Base-by-base conservation (phyloP, 305 asterid species). In the Fraxinus dipetala region DNA sequence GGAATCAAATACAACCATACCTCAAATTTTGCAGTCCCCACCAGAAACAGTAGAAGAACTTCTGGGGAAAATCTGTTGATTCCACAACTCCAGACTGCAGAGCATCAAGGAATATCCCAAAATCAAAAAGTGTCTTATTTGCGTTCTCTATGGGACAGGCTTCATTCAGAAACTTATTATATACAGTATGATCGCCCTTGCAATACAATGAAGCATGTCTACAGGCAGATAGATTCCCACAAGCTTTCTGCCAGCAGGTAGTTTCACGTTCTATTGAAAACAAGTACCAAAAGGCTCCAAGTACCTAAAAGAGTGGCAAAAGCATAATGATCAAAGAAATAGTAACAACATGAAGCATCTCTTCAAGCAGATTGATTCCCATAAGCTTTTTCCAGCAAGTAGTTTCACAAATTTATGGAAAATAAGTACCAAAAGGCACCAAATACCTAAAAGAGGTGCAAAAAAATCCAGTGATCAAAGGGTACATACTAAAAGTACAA, bases 11-110 rank as follows among this genome's bases (percentile, higher is more conserved):
- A 80, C 30, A 32, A 30, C 72, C 69, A 78, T 75, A 90, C 93
- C 93, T 90, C 81, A 90, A 78, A 80, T 88, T 90, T 89, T 89
- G 93, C 81, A 90, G 86, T 40, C 93, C 93, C 93, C 93, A 90
- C 93, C 93, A 90, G 87, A 89, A 90, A 85, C 92, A 90, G 77
- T 90, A 90, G 43, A 90, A 90, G 85, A 90, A 83, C 83, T 90
- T 90, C 83, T 86, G 90, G 38, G 90, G 89, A 72, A 90, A 90
- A 82, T 90, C 88, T 79, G 83, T 86, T 18, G 93, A 67, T 84
- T 86, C 93, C 32, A 89, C 92, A 78, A 90, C 85, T 70, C 92
- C 91, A 78, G 93, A 87, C 85, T 90, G 92, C 85, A 90, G 93
- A 72, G 93, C 93, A 79, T 87, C 88, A 20, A 90, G 92, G 85